Evolutionary conservation across 1,284 basidiomycete genomes (phyloP).

Genomic region (Ustilago cynodontis): DNA sequence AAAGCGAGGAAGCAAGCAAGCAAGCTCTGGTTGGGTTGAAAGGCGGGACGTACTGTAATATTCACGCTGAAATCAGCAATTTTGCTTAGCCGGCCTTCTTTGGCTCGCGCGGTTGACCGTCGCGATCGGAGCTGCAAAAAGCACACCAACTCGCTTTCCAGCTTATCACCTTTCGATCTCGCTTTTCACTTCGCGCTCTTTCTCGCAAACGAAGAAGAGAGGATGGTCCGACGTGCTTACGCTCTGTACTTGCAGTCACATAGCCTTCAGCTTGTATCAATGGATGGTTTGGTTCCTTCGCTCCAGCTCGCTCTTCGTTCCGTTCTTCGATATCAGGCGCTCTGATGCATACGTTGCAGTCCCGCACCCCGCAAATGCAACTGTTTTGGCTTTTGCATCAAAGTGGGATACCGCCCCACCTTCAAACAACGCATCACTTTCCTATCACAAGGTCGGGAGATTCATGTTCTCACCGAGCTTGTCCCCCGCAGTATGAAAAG

Average conservation of each 20-base stretch:
- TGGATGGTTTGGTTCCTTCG: too few relatives aligned
- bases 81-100: background rate
- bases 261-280: too few relatives aligned
- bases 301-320: too few relatives aligned
- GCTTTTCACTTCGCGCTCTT: constrained; percentile 4
- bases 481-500: too few relatives aligned
- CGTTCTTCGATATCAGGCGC: too few relatives aligned
- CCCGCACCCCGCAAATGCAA: background rate
- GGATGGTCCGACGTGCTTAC: too few relatives aligned
- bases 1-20: background rate
- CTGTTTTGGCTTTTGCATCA: too few relatives aligned
- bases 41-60: background rate
- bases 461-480: too few relatives aligned
- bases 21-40: background rate
- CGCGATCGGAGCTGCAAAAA: constrained; percentile 22
- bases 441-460: too few relatives aligned
- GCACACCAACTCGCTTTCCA: background rate
- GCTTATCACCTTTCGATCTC: background rate
- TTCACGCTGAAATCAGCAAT: background rate
- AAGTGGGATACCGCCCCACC: background rate
- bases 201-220: background rate
- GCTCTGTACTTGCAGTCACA: too few relatives aligned
- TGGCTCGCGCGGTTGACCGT: background rate
- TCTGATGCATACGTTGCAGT: background rate
- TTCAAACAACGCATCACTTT: background rate